Evolutionary conservation across 306 rosid species (phyloP).

Genomic region (Lotus japonicus): DNA sequence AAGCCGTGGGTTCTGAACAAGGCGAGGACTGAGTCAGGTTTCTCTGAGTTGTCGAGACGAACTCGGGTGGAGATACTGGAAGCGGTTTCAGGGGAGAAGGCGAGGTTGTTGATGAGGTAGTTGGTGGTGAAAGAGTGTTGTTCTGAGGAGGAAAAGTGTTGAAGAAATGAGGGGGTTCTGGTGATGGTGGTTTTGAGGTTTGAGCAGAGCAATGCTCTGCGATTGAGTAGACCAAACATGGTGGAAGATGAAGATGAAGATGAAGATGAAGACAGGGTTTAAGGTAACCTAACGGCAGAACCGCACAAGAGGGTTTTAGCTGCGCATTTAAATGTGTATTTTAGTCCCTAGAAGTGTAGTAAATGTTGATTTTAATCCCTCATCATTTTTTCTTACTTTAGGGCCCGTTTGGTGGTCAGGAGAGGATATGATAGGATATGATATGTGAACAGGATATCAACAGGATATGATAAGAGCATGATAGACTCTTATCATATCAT

Average conservation of each 20-base stretch:
- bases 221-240: neutral
- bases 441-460: no score
- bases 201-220: neutral
- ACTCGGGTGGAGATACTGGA: slow-evolving; percentile 14
- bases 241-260: neutral
- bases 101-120: slow-evolving; percentile 23
- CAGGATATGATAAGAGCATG: no score
- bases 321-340: no score
- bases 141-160: neutral
- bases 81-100: slow-evolving; percentile 25
- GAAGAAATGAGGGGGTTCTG: neutral
- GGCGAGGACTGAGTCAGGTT: slow-evolving; percentile 18
- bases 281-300: no score
- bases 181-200: neutral
- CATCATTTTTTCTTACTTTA: no score
- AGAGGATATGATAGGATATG: no score
- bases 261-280: no score
- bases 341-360: no score
- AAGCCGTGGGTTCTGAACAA: slow-evolving; percentile 23
- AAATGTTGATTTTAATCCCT: no score
- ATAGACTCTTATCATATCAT: no score
- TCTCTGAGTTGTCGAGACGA: slow-evolving; percentile 1
- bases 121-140: slow-evolving; percentile 6
- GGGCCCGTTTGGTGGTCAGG: no score
- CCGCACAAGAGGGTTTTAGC: no score